Base-by-base conservation (phyloP, 2,329 filamentous ascomycete genomes). In the Colletotrichum gigasporum region DNA sequence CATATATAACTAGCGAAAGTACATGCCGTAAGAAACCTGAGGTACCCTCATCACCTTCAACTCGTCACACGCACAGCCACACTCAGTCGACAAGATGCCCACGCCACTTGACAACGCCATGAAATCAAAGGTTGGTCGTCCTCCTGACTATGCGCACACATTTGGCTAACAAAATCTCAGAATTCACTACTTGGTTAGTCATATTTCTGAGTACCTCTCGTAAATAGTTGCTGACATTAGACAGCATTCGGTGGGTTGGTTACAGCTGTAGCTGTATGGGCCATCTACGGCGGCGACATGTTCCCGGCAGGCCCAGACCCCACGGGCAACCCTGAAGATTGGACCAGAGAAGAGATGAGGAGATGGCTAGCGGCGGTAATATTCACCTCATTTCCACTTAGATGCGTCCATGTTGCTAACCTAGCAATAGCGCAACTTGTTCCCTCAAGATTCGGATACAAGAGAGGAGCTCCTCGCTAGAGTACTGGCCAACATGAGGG, bases 271-370 rank as follows among this genome's bases (percentile, higher is more conserved):
- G 91, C 93, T 14, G 88, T 87, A 41, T 97, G 91, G 90, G 86
- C 87, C 16, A 95, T 97, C 71, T 96, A 91, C 90, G 93, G 93
- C 60, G 85, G 87, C 55, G 93, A 95, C 67, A 86, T 97, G 72
- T 97, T 97, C 72, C 94, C 94, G 1, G 77, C 86, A 3, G 82
- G 89, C 68, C 65, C 82, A 48, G 94, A 97, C 74, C 93, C 94
- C n/a, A 92, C 82, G 26, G 94, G 94, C 65, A 85, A 93, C 81
- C 87, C 81, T 39, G 80, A 83, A 39, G 75, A 73, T 9, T 98
- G 95, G 95, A 93, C 92, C 0, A 83, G 85, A 60, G 90, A 93
- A 48, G 93, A 98, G 72, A 82, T 97, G 77, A 85, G 88, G 66
- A 83, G 90, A 72, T 98, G 94, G 94, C 81, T 98, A 52, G 87